Conservation (phyloP, 768 basidiomycete species). For the Crassisporium funariophilum region DNA sequence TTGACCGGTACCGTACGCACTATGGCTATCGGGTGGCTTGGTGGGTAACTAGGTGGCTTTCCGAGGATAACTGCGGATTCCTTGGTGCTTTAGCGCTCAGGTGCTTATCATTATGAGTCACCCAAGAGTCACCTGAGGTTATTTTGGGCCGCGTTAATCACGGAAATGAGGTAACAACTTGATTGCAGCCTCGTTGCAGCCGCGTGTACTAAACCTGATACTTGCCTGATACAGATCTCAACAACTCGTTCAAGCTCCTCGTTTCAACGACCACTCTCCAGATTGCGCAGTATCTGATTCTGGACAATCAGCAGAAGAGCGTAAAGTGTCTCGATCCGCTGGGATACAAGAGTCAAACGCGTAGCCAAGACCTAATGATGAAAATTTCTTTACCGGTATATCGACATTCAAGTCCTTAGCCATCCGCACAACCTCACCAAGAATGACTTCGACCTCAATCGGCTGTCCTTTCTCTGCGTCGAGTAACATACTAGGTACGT, state of each 20-base stretch:
- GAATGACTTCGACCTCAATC: constrained; percentile 67
- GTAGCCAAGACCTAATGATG: not conserved
- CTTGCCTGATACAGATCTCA: too few species aligned
- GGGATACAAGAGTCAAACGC: constrained; percentile 1
- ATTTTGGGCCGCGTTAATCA: too few species aligned
- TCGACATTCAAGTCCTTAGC: constrained; percentile 45
- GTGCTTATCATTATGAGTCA: too few species aligned
- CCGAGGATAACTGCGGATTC: too few species aligned
- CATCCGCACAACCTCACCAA: constrained; percentile 62
- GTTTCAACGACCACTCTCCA: constrained; percentile 5
- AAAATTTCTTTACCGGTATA: constrained; percentile 49
- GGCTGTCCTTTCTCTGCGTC: constrained; percentile 56
- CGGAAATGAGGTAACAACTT: too few species aligned
- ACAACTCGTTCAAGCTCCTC: not conserved
- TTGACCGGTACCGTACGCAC: too few species aligned
- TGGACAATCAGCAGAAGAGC: constrained; percentile 60
- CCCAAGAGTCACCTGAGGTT: too few species aligned
- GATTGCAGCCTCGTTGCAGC: too few species aligned
- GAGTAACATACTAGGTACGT: constrained; percentile 64
- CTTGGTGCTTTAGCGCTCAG: too few species aligned
- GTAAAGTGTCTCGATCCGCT: constrained; percentile 69
- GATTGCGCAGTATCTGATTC: constrained; percentile 55
- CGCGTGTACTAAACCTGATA: too few species aligned
- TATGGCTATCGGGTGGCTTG: too few species aligned
- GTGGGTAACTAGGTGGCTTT: too few species aligned